Evolutionary conservation across 2,329 filamentous ascomycete genomes (phyloP), one percentile per base, ranked within the genome.

Genomic region (Fusarium sp.): DNA sequence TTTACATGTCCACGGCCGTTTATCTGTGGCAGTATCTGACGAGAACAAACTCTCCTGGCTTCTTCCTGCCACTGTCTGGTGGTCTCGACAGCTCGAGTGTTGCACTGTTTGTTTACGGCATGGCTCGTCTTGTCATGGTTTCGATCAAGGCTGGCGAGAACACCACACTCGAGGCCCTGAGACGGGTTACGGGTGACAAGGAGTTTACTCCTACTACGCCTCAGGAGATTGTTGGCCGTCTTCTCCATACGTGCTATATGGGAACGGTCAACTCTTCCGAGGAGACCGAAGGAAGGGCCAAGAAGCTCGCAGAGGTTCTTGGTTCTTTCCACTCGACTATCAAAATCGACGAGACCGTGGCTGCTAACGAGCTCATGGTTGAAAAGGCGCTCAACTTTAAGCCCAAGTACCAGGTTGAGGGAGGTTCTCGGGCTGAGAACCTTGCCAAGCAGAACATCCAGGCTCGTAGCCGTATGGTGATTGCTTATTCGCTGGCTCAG

Each of bases 381-480:
- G 20, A 57, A 6, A 35, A 37, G 20, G 31, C 54, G 6, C 54
- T 57, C 16, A 20, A 6, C 54, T 57, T 57, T 6, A 35, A 57
- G 31, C 31, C 54, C 13, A 57, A 57, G 34, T 57, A 37, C 20
- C 31, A 57, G 27, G 54, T 57, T 18, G 54, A 57, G 34, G 92
- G 92, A 6, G 92, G 92, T 7, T 84, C 84, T 16, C n/a, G 56
- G 10, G 34, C 58, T 24, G 57, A 70, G 76, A 92, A 92, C 68
- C 81, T 92, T 2, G 89, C 90, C 0, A 81, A 91, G 54, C 54
- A 57, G 54, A 57, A 57, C 8, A 57, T 57, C 7, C 54, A 57
- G 34, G 54, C 54, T 37, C 54, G 54, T 8, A 57, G 20, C 20
- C 29, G 54, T 20, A 57, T 57, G 54, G 54, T 57, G 31, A 35